Base-by-base conservation (phyloP, 192 early-diverging fungal species). In the Pilobolus umbonatus region DNA sequence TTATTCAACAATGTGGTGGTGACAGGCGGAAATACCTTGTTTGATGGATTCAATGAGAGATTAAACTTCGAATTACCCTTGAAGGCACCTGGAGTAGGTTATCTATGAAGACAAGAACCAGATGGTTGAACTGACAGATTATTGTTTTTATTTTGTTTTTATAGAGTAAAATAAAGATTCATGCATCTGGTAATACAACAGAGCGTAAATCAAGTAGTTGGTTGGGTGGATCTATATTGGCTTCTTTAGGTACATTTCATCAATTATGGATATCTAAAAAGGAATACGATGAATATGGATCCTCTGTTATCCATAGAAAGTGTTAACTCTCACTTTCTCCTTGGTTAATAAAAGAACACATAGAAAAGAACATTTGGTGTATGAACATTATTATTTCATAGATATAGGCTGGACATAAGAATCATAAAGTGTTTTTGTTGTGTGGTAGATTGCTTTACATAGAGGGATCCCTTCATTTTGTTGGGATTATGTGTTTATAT, bases 231-330 rank as follows among this genome's bases (percentile, higher is more conserved):
- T 98, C 95, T 0, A 93, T 99, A 38, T 74, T 99, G 48, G 86
- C 92, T 2, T 95, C 93, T 2, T 65, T 99, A 56, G 93, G 94
- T 57, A 94, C 93, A 0, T 99, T 99, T 82, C 95, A 97, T 65
- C 97, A 97, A 75, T 79, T 99, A 50, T 99, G 97, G 97, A 88
- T 99, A 9, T 96, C 94, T 25, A 89, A 88, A 61, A 79, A 91
- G 21, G 94, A 99, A 72, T 99, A 96, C 65, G 86, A 92, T 30
- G 97, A 99, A 66, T 77, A 80, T 32, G 91, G 91, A 43, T 79
- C 87, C 28, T 75, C 76, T 11, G 85, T 89, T 59, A 88, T 98
- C 5, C 94, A 96, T 68, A 94, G 90, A 59, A 91, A 89, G 51
- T 89, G 87, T 61, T 78, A 85, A 62, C n/a, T n/a, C n/a, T n/a